Evolutionary conservation across 441 rosid species (phyloP).

Genomic region (Cnidoscolus chayamansa): DNA sequence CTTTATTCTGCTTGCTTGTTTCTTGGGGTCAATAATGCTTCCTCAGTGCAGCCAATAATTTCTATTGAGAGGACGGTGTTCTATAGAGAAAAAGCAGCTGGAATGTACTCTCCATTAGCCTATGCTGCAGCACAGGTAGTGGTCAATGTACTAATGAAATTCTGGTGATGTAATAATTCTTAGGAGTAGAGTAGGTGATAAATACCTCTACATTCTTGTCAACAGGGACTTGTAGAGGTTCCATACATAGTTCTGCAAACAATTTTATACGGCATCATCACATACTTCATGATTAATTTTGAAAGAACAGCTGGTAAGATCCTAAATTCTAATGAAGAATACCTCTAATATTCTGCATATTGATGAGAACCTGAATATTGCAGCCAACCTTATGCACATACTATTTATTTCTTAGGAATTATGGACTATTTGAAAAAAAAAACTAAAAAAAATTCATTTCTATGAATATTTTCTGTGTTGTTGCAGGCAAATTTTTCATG

Average conservation of each 20-base stretch:
- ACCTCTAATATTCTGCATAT: background rate
- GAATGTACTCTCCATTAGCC: conserved; percentile 74
- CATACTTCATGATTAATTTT: conserved; percentile 77
- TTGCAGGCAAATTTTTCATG: conserved; percentile 70
- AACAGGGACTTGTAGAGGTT: conserved; percentile 81
- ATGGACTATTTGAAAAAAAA: too few relatives aligned
- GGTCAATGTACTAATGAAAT: conserved; percentile 1
- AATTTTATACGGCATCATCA: conserved; percentile 64
- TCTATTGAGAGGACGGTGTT: conserved; percentile 83
- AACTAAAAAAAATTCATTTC: background rate
- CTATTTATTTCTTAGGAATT: background rate
- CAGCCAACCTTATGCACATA: background rate
- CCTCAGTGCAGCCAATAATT: conserved; percentile 84
- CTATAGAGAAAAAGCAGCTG: conserved; percentile 90
- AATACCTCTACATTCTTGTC: conserved; percentile 10
- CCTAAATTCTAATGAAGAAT: background rate
- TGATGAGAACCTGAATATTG: background rate
- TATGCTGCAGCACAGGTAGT: conserved; percentile 78
- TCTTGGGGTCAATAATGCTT: conserved; percentile 84
- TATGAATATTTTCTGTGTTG: background rate
- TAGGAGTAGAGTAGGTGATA: background rate
- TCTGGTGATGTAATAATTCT: background rate
- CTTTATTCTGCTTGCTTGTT: conserved; percentile 78
- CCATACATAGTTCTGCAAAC: conserved; percentile 78
- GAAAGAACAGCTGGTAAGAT: conserved; percentile 70